phyloP scores from a whole-genome alignment of 257 asterid genomes.

The Ajuga chamaepitys region DNA sequence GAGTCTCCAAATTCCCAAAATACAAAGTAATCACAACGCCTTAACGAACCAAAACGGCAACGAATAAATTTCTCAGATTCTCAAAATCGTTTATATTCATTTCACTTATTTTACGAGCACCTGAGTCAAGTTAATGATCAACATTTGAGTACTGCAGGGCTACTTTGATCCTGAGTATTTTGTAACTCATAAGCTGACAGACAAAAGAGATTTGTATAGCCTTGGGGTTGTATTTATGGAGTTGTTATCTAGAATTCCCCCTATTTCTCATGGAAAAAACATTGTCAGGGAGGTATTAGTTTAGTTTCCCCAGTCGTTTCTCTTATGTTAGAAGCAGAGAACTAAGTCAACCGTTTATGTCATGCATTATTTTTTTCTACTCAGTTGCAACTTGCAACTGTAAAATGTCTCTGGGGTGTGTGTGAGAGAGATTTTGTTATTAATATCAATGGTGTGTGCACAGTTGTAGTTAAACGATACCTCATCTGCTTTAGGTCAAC shows the following conservation, averaged over 20 bases:
- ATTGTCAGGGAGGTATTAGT: conserved; percentile 79
- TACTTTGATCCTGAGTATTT: conserved; percentile 95
- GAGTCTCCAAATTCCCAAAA: too few relatives aligned
- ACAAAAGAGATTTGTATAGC: conserved; percentile 90
- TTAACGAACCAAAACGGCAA: too few relatives aligned
- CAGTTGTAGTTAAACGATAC: not conserved
- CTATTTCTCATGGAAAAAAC: conserved; percentile 85
- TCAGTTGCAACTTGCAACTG: too few relatives aligned
- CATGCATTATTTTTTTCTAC: too few relatives aligned
- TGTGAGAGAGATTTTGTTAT: too few relatives aligned
- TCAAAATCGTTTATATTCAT: too few relatives aligned
- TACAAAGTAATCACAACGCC: too few relatives aligned
- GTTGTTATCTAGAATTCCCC: conserved; percentile 77
- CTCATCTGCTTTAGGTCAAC: conserved; percentile 47
- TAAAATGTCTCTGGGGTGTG: too few relatives aligned
- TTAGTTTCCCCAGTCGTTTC: not conserved
- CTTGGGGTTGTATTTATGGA: conserved; percentile 90
- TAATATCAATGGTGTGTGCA: not conserved
- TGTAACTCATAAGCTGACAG: conserved; percentile 78
- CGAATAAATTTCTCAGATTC: too few relatives aligned
- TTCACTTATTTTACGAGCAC: not conserved
- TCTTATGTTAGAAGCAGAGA: not conserved
- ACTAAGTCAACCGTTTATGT: too few relatives aligned
- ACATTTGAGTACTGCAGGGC: conserved; percentile 47
- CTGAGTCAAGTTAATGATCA: not conserved